Conservation (phyloP, 495 filamentous ascomycete species). For the Aspergillus campestris region DNA sequence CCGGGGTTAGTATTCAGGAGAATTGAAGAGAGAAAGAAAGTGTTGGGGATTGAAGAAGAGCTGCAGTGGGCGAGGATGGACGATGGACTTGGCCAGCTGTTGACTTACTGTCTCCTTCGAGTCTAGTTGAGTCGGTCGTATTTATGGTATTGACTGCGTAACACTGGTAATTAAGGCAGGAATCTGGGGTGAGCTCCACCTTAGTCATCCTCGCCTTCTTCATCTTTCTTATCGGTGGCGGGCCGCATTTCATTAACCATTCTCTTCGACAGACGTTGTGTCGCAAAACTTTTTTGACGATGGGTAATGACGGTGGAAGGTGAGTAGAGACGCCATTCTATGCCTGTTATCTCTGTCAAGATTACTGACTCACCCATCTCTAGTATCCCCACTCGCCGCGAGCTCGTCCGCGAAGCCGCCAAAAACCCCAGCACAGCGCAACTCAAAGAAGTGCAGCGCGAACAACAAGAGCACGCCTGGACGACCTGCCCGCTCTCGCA, state of each 20-base stretch:
- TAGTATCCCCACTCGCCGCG: conserved; percentile 86
- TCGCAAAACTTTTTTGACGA: conserved; percentile 25
- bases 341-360: not conserved
- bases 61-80: conserved; percentile 15
- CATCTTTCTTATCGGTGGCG: conserved; percentile 11
- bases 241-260: not conserved
- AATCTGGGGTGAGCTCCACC: conserved; percentile 9
- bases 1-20: not conserved
- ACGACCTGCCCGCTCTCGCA: conserved; percentile 77
- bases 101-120: conserved; percentile 4
- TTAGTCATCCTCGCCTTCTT: conserved; percentile 14
- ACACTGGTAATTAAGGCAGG: conserved; percentile 1
- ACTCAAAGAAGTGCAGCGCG: conserved; percentile 77
- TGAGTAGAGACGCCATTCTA: conserved; percentile 15
- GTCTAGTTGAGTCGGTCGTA: no score
- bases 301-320: conserved; percentile 95
- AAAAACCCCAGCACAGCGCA: conserved; percentile 76
- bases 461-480: conserved; percentile 80
- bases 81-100: conserved; percentile 36
- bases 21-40: not conserved
- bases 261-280: not conserved
- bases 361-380: not conserved
- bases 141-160: no score
- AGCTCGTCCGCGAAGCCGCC: conserved; percentile 86
- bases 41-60: conserved; percentile 24